Conservation (phyloP, 1,139 yeast species). For the Ogataea hybrid region DNA sequence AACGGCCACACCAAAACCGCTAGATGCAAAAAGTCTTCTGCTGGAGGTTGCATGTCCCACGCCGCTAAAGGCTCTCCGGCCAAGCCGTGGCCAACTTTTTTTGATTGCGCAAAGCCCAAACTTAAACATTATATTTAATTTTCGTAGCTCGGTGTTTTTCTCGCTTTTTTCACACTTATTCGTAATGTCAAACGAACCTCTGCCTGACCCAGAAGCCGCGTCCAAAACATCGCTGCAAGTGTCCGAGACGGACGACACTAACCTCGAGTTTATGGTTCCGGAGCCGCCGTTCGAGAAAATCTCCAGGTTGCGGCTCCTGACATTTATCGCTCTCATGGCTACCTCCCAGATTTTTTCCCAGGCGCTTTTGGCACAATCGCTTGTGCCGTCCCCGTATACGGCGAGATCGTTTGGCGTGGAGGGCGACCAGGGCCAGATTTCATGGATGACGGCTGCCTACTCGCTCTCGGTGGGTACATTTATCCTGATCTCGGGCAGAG, state of each 20-base stretch:
- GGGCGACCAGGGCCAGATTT: constrained; percentile 40
- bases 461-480: constrained; percentile 63
- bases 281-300: constrained; percentile 21
- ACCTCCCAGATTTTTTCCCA: constrained; percentile 50
- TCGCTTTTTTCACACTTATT: neutral
- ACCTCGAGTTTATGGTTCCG: constrained; percentile 10
- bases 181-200: neutral
- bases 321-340: constrained; percentile 35
- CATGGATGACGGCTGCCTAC: constrained; percentile 62
- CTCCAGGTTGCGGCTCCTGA: constrained; percentile 22
- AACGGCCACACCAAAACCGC: neutral
- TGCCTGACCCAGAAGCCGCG: neutral
- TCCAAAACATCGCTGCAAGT: neutral
- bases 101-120: neutral
- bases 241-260: neutral
- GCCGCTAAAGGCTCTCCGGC: too few relatives aligned
- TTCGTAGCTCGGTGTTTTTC: neutral
- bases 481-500: constrained; percentile 56
- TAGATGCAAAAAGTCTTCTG: neutral
- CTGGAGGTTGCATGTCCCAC: neutral
- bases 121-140: neutral
- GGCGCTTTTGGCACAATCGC: constrained; percentile 43
- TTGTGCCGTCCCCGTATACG: constrained; percentile 39
- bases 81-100: neutral
- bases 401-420: constrained; percentile 38